Base-by-base conservation (phyloP, 1,284 basidiomycete genomes). In the Sphaerobolus stellatus region DNA sequence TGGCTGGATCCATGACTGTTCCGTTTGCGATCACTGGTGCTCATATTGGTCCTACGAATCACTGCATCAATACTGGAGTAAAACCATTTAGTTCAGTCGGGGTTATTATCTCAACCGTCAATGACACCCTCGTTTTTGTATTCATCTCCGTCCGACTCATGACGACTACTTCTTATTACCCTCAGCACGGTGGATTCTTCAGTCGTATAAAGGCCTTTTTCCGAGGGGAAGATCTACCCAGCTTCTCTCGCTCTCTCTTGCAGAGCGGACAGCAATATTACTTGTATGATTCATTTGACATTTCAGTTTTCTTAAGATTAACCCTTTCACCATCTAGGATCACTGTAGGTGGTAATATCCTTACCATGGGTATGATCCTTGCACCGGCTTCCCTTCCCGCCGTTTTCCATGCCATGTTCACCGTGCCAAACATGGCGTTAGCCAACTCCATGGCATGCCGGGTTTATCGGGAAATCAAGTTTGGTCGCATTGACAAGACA, bases 191-290 rank as follows among this genome's bases (percentile, higher is more conserved):
- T 31, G 25, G 30, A 16, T 36, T 22, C 16, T n/a, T 13, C 30
- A 33, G 30, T 25, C 30, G 34, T 14, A 16, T 50, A 20, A 52
- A 50, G 48, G 22, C 53, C 16, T 55, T 50, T 34, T 40, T 38
- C 18, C 28, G 47, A 18, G 34, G 48, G 13, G 34, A 36, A 13
- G 34, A 18, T 7, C 33, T 55, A 13, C 53, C 53, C 22, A 29
- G 22, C 13, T 20, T 55, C 22, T 50, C 53, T 20, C 30, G 29
- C 16, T 16, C 22, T 5, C 30, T 55, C 14, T 22, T 55, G 20
- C 53, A 50, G n/a, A 43, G 49, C n/a, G 53, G 53, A 5, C 53
- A 55, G 41, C 18, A 52, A 7, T 55, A 55, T 41, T 55, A 47
- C 33, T 18, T 55, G 53, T 55, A 50, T 28, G 47, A 28, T 27